Evolutionary conservation across 164 flowering plant genomes (phyloP), one percentile per base, ranked within the genome.

Genomic region (Dillenia suffruticosa): DNA sequence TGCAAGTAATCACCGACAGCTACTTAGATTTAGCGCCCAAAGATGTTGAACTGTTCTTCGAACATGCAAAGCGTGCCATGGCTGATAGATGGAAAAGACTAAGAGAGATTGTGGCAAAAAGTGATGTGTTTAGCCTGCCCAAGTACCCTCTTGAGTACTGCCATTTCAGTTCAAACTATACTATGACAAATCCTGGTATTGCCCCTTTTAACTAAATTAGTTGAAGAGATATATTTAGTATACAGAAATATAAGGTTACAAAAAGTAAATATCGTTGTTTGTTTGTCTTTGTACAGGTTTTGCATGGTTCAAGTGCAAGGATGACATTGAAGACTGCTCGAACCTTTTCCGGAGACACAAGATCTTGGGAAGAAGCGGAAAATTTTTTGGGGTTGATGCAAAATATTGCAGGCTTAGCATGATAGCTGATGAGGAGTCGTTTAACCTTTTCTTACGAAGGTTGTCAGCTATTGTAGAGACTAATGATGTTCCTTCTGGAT

Each of bases 241-340:
- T 10, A 13, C 8, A 44, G 55, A 19, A 19, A 19, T 19, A 19
- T 19, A 19, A 19, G 22, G 22, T 19, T 19, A 1, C 22, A 49
- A 1, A 1, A 3, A 9, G 12, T 22, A 12, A n/a, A 47, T 13
- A 9, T 62, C 12, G 63, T 24, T 45, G 10, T 12, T 11, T 51
- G 10, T 48, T 22, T 12, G 8, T 15, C 54, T 51, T n/a, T 44
- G 2, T 76, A 75, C 82, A 91, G 99, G 96, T 48, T 94, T 91
- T 64, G 99, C 99, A 7, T 91, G 99, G 99, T 47, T 89, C 54
- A 89, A 85, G 65, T 89, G 97, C 45, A 87, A 84, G 57, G 78
- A 69, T 12, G 83, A 69, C 8, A 58, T 73, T 2, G 81, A 80
- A 1, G 94, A 91, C 56, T 91, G 97, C 15, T 85, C 82, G 58